Evolutionary conservation across 164 flowering plant genomes (phyloP).

Genomic region (Magnolia sinica): DNA sequence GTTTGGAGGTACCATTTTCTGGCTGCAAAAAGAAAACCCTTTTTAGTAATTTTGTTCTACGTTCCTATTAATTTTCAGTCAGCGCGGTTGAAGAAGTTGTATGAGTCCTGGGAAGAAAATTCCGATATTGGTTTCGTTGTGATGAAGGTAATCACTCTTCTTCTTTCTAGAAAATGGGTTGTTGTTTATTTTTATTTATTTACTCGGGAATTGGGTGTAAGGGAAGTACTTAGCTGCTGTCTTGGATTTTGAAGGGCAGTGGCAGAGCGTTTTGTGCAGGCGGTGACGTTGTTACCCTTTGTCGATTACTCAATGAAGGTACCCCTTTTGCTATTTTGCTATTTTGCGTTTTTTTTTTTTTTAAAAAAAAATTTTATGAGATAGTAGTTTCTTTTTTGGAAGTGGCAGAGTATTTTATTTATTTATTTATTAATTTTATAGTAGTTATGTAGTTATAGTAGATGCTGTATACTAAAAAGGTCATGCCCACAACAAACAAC

Average conservation of each 20-base stretch:
- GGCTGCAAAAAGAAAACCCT: not conserved
- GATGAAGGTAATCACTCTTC: conserved; percentile 47
- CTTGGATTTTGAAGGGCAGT: conserved; percentile 57
- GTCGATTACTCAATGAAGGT: conserved; percentile 58
- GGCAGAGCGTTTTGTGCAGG: conserved; percentile 86
- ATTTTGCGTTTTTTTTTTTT: not conserved
- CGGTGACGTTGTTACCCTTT: conserved; percentile 61
- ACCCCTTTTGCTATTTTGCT: not conserved
- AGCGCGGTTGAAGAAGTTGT: conserved; percentile 63
- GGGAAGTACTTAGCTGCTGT: conserved; percentile 15
- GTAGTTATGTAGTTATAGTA: too few relatives aligned
- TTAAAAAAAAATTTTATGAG: too few relatives aligned
- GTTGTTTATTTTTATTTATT: not conserved
- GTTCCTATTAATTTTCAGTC: conserved; percentile 35
- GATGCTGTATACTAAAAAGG: not conserved
- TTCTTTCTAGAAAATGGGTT: not conserved
- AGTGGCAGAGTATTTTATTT: not conserved
- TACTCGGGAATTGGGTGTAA: not conserved
- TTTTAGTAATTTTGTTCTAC: not conserved
- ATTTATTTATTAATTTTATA: too few relatives aligned
- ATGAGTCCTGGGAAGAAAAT: conserved; percentile 93
- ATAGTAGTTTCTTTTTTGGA: not conserved
- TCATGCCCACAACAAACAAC: not conserved
- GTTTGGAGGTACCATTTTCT: not conserved
- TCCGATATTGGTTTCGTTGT: conserved; percentile 70